A percentile compares a stretch with the other conserved stretches of the same genome.
phyloP scores from a whole-genome alignment of 2,329 filamentous ascomycete species.

The Fusarium marasasianum region DNA sequence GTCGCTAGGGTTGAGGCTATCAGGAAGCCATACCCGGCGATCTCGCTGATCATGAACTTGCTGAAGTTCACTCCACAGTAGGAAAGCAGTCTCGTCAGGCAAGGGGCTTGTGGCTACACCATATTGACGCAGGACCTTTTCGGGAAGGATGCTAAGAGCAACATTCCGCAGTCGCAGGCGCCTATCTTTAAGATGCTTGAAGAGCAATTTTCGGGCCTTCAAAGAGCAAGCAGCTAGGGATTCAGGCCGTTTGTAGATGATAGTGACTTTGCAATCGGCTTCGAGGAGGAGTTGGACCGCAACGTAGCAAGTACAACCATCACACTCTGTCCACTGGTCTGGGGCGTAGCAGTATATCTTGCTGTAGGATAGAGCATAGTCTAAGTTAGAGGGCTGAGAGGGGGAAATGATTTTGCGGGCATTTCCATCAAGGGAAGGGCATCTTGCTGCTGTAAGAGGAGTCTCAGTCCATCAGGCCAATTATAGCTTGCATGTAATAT shows the following conservation, averaged over 20 bases:
- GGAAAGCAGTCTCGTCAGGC: background rate
- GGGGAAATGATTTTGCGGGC: too few relatives aligned
- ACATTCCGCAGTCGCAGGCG: background rate
- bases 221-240: background rate
- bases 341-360: background rate
- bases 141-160: background rate
- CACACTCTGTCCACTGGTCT: background rate
- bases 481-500: too few relatives aligned
- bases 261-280: background rate
- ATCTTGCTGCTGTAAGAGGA: too few relatives aligned
- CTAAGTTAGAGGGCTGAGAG: too few relatives aligned
- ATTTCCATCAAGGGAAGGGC: too few relatives aligned
- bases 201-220: background rate
- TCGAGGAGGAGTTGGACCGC: background rate
- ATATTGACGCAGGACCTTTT: fast-evolving
- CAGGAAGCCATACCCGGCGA: fast-evolving
- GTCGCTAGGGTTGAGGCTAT: background rate
- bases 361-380: background rate
- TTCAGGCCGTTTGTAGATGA: too few relatives aligned
- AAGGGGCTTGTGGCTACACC: fast-evolving
- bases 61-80: background rate
- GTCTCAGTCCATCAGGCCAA: too few relatives aligned
- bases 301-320: background rate
- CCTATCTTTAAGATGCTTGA: background rate
- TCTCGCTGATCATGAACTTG: fast-evolving